A percentile compares a stretch with the other conserved stretches of the same genome.
Conservation (phyloP, 306 rosid species). For the Medicago lupulina region DNA sequence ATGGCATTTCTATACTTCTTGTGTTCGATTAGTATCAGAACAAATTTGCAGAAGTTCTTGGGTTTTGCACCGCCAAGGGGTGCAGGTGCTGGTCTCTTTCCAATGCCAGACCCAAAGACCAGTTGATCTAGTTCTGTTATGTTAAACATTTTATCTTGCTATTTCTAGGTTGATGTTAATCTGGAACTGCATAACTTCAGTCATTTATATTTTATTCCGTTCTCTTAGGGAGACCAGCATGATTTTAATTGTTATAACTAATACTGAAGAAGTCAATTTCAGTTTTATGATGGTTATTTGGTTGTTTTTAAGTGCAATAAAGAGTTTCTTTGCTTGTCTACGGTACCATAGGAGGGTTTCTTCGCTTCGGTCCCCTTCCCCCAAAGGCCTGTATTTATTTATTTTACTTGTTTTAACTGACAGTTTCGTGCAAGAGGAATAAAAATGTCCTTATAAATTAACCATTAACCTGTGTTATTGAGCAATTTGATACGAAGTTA, state of each 20-base stretch:
- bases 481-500: neutral
- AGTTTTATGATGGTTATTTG: constrained; percentile 34
- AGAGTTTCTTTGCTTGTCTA: constrained; percentile 1
- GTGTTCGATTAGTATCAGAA: constrained; percentile 91
- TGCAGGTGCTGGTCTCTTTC: constrained; percentile 82
- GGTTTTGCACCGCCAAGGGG: constrained; percentile 97
- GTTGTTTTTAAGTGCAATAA: constrained; percentile 36
- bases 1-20: constrained; percentile 96
- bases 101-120: constrained; percentile 96
- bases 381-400: neutral
- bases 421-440: neutral
- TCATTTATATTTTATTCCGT: constrained; percentile 38
- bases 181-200: constrained; percentile 42
- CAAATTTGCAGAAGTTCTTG: constrained; percentile 95
- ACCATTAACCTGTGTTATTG: constrained; percentile 2
- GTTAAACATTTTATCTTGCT: constrained; percentile 9
- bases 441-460: neutral
- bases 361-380: neutral
- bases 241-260: constrained; percentile 42
- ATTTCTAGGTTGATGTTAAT: constrained; percentile 41
- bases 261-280: constrained; percentile 31
- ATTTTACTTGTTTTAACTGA: neutral
- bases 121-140: constrained; percentile 54
- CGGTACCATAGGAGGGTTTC: constrained; percentile 4
- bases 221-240: constrained; percentile 33